A percentile compares a stretch with the other conserved stretches of the same genome.
These are phyloP conservation scores for Scleroderma citrinum DNA, from an alignment of 768 basidiomycete genomes.

Conservation along the genomic window DNA sequence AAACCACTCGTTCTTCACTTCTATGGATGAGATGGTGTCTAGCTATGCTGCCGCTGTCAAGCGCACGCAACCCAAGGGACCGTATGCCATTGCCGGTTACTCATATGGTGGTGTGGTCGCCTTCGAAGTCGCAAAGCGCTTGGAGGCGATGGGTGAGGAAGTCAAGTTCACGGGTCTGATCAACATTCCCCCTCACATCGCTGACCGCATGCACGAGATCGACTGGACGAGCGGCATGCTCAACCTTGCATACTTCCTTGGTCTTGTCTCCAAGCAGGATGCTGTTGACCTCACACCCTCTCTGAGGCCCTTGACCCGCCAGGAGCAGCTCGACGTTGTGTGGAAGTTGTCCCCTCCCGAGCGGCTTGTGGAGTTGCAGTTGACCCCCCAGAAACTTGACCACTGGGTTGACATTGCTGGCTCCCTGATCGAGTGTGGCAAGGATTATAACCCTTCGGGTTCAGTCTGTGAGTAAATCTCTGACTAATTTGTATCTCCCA, in stretches of 20 bases:
- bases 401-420: slow-evolving; percentile 28
- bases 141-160: slow-evolving; percentile 23
- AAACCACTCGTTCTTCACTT: slow-evolving; percentile 24
- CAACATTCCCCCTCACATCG: slow-evolving; percentile 33
- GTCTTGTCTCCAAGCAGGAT: slow-evolving; percentile 25
- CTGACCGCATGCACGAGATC: slow-evolving; percentile 38
- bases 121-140: slow-evolving; percentile 30
- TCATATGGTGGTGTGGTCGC: slow-evolving; percentile 35
- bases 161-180: slow-evolving; percentile 31
- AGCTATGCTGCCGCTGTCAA: slow-evolving; percentile 28
- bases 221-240: slow-evolving; percentile 36
- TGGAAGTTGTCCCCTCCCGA: slow-evolving; percentile 25
- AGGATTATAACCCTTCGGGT: slow-evolving; percentile 17
- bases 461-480: slow-evolving; percentile 21
- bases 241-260: slow-evolving; percentile 38
- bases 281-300: slow-evolving; percentile 16
- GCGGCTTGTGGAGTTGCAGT: slow-evolving; percentile 22
- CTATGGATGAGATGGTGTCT: slow-evolving; percentile 30
- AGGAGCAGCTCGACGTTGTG: slow-evolving; percentile 19
- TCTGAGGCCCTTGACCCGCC: slow-evolving; percentile 14
- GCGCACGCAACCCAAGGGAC: slow-evolving; percentile 24
- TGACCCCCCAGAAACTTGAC: slow-evolving; percentile 19
- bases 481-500: no score
- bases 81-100: slow-evolving; percentile 33
- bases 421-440: slow-evolving; percentile 28